phyloP scores from a whole-genome alignment of 2,329 filamentous ascomycete genomes.

The Seiridium cupressi region DNA sequence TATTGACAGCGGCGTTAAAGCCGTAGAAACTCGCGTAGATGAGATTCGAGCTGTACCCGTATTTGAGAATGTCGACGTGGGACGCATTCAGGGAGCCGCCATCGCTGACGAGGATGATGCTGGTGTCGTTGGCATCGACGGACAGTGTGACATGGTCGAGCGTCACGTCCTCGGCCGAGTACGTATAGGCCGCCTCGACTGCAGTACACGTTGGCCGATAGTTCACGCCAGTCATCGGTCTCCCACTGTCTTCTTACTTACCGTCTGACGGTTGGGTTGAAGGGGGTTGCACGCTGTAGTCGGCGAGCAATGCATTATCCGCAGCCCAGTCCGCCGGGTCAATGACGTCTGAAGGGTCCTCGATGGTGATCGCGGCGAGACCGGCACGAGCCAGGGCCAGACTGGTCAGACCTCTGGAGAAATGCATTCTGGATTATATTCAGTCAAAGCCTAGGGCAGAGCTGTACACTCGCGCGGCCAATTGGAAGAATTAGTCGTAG shows the following conservation, averaged over 20 bases:
- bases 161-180: not conserved
- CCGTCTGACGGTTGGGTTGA: not conserved
- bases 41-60: slow-evolving; percentile 4
- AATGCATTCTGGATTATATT: not conserved
- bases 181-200: not conserved
- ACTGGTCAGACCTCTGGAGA: not conserved
- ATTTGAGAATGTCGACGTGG: slow-evolving; percentile 2
- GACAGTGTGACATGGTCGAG: not conserved
- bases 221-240: not conserved
- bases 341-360: slow-evolving; percentile 3
- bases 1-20: slow-evolving; percentile 3
- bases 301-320: slow-evolving; percentile 1
- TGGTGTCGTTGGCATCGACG: slow-evolving; percentile 4
- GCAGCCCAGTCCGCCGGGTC: slow-evolving; percentile 2
- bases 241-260: not conserved
- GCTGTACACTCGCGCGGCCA: too few relatives aligned
- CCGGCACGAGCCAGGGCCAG: not conserved
- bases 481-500: too few relatives aligned
- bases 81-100: not conserved
- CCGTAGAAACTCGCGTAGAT: slow-evolving; percentile 4
- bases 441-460: too few relatives aligned
- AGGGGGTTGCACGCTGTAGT: not conserved
- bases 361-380: not conserved
- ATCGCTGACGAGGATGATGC: not conserved
- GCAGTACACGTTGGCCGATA: not conserved